phyloP scores from a whole-genome alignment of 371 early-diverging fungal genomes.

The Globomyces sp. region DNA sequence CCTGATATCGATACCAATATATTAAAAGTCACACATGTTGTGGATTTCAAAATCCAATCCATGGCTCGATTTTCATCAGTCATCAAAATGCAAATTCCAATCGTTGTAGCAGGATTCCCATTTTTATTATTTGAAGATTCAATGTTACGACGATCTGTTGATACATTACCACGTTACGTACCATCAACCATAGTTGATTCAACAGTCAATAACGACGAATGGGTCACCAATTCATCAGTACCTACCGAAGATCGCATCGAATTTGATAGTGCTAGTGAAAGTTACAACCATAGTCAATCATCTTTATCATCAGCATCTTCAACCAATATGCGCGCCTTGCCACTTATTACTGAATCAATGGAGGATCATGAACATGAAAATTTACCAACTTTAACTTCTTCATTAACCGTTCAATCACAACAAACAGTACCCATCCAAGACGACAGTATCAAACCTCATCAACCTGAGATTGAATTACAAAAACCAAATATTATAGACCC shows the following conservation, averaged over 20 bases:
- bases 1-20: constrained; percentile 33
- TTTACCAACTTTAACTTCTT: background rate
- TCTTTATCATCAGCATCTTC: background rate
- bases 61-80: constrained; percentile 26
- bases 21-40: constrained; percentile 31
- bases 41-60: constrained; percentile 27
- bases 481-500: too few species aligned
- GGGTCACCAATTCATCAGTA: background rate
- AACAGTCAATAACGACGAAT: background rate
- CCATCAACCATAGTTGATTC: background rate
- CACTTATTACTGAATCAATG: background rate
- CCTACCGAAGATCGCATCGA: background rate
- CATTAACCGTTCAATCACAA: too few species aligned
- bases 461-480: too few species aligned
- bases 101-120: constrained; percentile 36
- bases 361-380: constrained; percentile 1
- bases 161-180: constrained; percentile 27
- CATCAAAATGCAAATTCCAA: constrained; percentile 32
- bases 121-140: constrained; percentile 28
- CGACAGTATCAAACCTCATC: too few species aligned
- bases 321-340: background rate
- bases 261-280: background rate
- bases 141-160: constrained; percentile 23
- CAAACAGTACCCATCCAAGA: too few species aligned
- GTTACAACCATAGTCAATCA: background rate